phyloP scores from a whole-genome alignment of 1,284 basidiomycete genomes.

The Inonotus hispidus region DNA sequence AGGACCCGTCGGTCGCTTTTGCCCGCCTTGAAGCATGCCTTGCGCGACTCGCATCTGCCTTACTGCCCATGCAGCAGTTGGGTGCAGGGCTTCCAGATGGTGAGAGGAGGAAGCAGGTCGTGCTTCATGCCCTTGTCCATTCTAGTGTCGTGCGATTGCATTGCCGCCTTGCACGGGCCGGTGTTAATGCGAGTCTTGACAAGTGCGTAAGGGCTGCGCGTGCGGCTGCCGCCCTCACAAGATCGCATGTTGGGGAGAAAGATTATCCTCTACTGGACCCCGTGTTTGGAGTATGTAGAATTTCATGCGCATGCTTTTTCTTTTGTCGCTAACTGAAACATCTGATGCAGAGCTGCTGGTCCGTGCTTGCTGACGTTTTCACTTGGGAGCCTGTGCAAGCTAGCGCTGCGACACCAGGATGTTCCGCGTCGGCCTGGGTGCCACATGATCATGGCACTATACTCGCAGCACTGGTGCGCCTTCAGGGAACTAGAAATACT shows the following conservation, averaged over 20 bases:
- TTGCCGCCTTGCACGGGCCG: conserved; percentile 48
- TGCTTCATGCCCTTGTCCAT: conserved; percentile 60
- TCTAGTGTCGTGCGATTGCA: conserved; percentile 65
- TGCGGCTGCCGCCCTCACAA: conserved; percentile 50
- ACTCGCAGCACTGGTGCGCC: conserved; percentile 54
- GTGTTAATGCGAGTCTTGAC: conserved; percentile 55
- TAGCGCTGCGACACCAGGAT: conserved; percentile 35
- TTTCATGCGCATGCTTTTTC: conserved; percentile 3
- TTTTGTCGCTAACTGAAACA: conserved; percentile 10
- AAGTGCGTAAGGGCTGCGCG: conserved; percentile 59
- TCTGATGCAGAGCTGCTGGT: conserved; percentile 58
- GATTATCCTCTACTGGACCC: conserved; percentile 67
- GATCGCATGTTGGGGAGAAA: conserved; percentile 51
- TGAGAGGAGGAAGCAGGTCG: conserved; percentile 53
- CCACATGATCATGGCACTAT: conserved; percentile 53
- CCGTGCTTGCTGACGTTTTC: conserved; percentile 56
- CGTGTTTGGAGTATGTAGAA: conserved; percentile 57
- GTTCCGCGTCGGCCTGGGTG: conserved; percentile 46
- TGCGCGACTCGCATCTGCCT: conserved; percentile 51
- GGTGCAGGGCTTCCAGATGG: conserved; percentile 45
- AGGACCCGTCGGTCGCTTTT: conserved; percentile 43
- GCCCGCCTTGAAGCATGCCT: conserved; percentile 57
- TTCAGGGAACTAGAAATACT: neutral
- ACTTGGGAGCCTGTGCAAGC: conserved; percentile 53
- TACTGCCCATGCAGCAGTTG: conserved; percentile 61